Evolutionary conservation across 768 basidiomycete genomes (phyloP), one percentile per base, ranked within the genome.

Genomic region (Hygrocybe punicea): DNA sequence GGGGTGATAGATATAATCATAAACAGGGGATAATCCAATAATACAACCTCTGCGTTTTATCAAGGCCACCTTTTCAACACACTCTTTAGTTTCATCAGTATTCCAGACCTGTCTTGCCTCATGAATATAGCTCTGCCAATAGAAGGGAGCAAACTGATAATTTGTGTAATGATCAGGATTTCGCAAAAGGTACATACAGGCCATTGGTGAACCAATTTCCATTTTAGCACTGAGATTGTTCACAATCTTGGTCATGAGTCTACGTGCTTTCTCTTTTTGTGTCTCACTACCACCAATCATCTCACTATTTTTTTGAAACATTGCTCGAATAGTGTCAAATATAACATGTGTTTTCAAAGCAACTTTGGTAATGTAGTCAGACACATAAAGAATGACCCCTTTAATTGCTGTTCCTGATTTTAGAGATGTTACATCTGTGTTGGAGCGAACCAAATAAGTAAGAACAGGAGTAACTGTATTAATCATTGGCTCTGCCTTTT

Each of bases 101-200:
- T 57, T 19, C 56, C 65, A 68, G 1, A 24, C 49, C 7, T 39
- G 36, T 10, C 42, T 21, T 6, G 62, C 61, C 33, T 67, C 63
- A 6, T 37, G 16, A 5, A 70, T 63, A 63, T 48, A 57, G 17
- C 34, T 51, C 25, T 51, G 13, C 56, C 33, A 57, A 33, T 51
- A 57, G 29, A 57, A 57, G 9, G 56, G 53, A 6, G 65, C 58
- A 61, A 73, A 74, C 24, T 23, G 36, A 57, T 70, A 65, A 35
- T 62, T 70, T 13, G 64, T 71, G 52, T 73, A 73, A 44, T 71
- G 69, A 44, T 71, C 70, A n/a, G 67, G 67, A 58, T 64, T 47
- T 29, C 61, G 62, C 10, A 69, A 49, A 11, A 69, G 53, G 47
- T 69, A 65, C 36, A 64, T 37, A 21, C 55, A 62, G 16, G 61